A percentile compares a stretch with the other conserved stretches of the same genome.
phyloP scores from a whole-genome alignment of 176 grass and related monocot species.

The Tillandsia fasciculata region DNA sequence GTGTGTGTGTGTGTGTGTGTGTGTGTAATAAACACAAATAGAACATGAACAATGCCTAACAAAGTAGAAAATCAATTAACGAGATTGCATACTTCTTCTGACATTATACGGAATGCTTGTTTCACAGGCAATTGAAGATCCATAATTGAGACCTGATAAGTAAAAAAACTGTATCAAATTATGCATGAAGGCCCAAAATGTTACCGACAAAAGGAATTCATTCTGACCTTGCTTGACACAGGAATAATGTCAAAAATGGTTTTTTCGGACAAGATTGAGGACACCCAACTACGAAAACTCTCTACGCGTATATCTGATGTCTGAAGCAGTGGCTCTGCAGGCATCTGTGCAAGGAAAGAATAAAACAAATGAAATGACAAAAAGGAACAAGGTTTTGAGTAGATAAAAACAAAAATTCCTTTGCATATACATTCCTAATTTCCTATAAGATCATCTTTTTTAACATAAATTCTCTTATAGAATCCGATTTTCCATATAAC shows the following conservation, averaged over 20 bases:
- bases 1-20: too few relatives aligned
- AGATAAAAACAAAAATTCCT: background rate
- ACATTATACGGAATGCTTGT: constrained; percentile 65
- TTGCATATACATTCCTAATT: too few relatives aligned
- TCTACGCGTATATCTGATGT: constrained; percentile 29
- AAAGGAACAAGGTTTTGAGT: background rate
- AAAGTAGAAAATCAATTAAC: constrained; percentile 4
- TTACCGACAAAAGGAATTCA: constrained; percentile 19
- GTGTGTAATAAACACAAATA: background rate
- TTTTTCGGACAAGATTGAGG: constrained; percentile 38
- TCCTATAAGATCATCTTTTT: too few relatives aligned
- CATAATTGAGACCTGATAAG: constrained; percentile 54
- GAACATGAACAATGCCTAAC: constrained; percentile 10
- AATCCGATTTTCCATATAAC: too few relatives aligned
- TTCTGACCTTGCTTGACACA: constrained; percentile 51
- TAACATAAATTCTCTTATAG: too few relatives aligned
- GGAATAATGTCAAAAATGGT: constrained; percentile 63
- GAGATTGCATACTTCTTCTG: constrained; percentile 41
- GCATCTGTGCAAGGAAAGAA: constrained; percentile 28
- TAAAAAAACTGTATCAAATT: constrained; percentile 12
- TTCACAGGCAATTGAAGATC: constrained; percentile 48
- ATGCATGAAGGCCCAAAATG: constrained; percentile 13
- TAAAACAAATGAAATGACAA: constrained; percentile 1
- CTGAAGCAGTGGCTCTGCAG: constrained; percentile 21
- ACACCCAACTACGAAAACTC: constrained; percentile 38